phyloP scores from a whole-genome alignment of 2,329 filamentous ascomycete genomes.

The Nemania sp. region DNA sequence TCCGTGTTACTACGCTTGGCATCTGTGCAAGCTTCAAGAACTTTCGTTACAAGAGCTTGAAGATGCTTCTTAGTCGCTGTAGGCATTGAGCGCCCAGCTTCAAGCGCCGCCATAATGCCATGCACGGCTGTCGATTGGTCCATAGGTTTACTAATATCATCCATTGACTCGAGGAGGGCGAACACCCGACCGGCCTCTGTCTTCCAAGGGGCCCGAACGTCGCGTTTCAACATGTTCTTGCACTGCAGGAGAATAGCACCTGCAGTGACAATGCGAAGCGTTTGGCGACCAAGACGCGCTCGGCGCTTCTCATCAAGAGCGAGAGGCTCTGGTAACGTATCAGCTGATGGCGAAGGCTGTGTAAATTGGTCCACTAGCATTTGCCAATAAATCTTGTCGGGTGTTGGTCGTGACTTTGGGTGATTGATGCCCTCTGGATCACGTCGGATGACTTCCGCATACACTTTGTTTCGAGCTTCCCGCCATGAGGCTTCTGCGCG shows the following conservation, averaged over 20 bases:
- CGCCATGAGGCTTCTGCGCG: conserved; percentile 76
- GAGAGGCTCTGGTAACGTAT: conserved; percentile 78
- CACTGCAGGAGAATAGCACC: conserved; percentile 81
- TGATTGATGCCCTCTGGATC: conserved; percentile 77
- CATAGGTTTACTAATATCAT: conserved; percentile 57
- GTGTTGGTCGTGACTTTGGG: conserved; percentile 70
- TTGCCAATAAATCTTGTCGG: conserved; percentile 79
- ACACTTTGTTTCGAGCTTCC: conserved; percentile 71
- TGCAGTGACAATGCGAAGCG: conserved; percentile 76
- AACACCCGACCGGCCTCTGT: conserved; percentile 78
- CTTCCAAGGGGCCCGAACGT: conserved; percentile 82
- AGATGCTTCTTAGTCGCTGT: conserved; percentile 70
- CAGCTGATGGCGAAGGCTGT: conserved; percentile 66
- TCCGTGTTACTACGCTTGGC: conserved; percentile 57
- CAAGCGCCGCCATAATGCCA: conserved; percentile 72
- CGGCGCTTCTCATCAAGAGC: conserved; percentile 75
- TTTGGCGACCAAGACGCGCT: conserved; percentile 65
- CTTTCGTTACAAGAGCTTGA: conserved; percentile 67
- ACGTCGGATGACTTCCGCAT: conserved; percentile 73
- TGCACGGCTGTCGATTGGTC: conserved; percentile 65
- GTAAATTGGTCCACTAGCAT: conserved; percentile 81
- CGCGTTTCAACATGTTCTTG: conserved; percentile 85
- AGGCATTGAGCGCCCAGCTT: conserved; percentile 73
- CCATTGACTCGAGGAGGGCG: conserved; percentile 71
- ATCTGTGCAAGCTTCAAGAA: conserved; percentile 64